These are phyloP conservation scores for Trichaptum fuscoviolaceum DNA, from an alignment of 768 basidiomycete species.

Conservation along the genomic window DNA sequence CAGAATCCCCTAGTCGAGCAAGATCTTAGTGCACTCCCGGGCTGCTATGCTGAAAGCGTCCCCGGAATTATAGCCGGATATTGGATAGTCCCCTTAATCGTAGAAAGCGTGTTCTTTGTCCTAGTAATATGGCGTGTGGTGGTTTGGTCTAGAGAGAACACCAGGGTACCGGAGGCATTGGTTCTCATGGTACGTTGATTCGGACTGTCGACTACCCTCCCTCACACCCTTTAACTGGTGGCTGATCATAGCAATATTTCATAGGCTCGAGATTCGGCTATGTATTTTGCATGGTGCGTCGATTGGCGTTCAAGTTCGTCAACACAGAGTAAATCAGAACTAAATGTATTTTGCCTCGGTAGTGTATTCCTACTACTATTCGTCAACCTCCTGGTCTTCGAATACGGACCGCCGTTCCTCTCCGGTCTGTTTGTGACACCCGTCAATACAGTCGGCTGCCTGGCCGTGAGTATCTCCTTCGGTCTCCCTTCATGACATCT, in stretches of 20 bases:
- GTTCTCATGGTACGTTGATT: conserved; percentile 11
- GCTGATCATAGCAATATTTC: not conserved
- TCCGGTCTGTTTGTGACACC: conserved; percentile 9
- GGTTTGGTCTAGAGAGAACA: conserved; percentile 4
- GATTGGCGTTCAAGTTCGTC: too few species aligned
- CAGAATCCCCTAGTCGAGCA: not conserved
- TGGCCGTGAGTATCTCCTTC: conserved; percentile 9
- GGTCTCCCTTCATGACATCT: not conserved
- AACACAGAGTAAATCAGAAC: too few species aligned
- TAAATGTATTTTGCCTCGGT: not conserved
- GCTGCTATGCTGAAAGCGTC: conserved; percentile 13
- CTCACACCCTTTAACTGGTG: not conserved
- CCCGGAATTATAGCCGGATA: conserved; percentile 11
- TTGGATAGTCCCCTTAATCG: conserved; percentile 12
- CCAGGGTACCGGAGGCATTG: conserved; percentile 5
- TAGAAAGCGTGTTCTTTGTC: conserved; percentile 10
- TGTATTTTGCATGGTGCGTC: conserved; percentile 12
- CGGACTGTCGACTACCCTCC: too few species aligned
- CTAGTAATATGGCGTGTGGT: conserved; percentile 8
- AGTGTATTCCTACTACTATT: conserved; percentile 10
- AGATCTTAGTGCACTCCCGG: conserved; percentile 8
- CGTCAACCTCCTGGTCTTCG: conserved; percentile 13
- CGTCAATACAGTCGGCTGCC: conserved; percentile 12
- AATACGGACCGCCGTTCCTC: conserved; percentile 11
- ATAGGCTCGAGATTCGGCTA: conserved; percentile 12